Base-by-base conservation (phyloP, 2,329 filamentous ascomycete species). In the Zasmidium citrigriseum region DNA sequence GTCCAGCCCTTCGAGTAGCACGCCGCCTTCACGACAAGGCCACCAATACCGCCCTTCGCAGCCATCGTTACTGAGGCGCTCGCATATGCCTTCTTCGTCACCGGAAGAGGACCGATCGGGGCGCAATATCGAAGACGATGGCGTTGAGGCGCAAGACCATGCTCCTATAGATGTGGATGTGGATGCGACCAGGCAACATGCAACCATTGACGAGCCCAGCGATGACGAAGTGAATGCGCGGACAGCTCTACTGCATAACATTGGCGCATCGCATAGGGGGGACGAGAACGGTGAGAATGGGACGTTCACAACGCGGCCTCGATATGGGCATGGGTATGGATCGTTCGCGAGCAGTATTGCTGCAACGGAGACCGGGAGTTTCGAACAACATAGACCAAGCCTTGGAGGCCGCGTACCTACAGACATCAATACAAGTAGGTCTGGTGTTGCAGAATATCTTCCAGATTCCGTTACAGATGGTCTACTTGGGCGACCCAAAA, bases 281-380 rank as follows among this genome's bases (percentile, higher is more conserved):
- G 23, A 25, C n/a, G 46, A 24, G 14, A 29, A 55, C 47, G 48
- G 38, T 46, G 34, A 27, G 10, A 22, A 38, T 25, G 24, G 34
- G 16, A 49, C 34, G 7, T 91, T 93, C 69, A 91, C 89, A 46
- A 88, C 89, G 1, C 79, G 86, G 38, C 82, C 88, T 0, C 77
- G 76, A 47, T 84, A 82, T 51, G 80, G 81, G 3, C 72, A 75
- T 54, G 78, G 75, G 54, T 78, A 81, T 80, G 76, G 82, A 76
- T 82, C 67, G 57, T 70, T 70, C 24, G 65, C 65, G 23, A 68
- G 64, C 24, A 67, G 59, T 25, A 57, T 67, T 24, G 61, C 65
- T 20, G 57, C 55, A 23, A 62, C 59, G 18, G 57, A 59, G 4
- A 48, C 58, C 12, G 56, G 57, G 27, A 64, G 62, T 53, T 66